Evolutionary conservation across 345 rosid genomes (phyloP).

Genomic region (Alliaria petiolata): DNA sequence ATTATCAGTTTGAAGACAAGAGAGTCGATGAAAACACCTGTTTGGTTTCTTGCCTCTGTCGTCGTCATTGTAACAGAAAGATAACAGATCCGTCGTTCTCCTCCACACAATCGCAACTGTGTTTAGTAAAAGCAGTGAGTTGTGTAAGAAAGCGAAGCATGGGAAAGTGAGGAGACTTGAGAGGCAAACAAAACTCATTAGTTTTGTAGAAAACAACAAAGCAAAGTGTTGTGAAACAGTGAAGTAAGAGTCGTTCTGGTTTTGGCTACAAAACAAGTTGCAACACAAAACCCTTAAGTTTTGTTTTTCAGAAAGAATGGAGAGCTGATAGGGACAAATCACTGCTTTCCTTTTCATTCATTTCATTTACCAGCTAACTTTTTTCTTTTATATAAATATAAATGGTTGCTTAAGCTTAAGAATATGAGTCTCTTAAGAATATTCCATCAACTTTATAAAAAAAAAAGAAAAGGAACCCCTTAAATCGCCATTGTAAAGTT

Average conservation of each 20-base stretch:
- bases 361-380: slow-evolving; percentile 22
- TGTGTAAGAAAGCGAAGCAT: slow-evolving; percentile 13
- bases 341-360: slow-evolving; percentile 27
- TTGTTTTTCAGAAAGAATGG: slow-evolving; percentile 26
- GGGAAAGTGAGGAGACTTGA: slow-evolving; percentile 19
- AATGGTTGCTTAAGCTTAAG: not conserved
- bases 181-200: slow-evolving; percentile 25
- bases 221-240: slow-evolving; percentile 23
- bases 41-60: slow-evolving; percentile 21
- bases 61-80: slow-evolving; percentile 19
- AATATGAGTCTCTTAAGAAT: not conserved
- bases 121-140: not conserved
- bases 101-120: slow-evolving; percentile 6
- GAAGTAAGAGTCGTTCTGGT: slow-evolving; percentile 20
- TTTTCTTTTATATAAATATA: not conserved
- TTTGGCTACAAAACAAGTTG: slow-evolving; percentile 27
- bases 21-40: slow-evolving; percentile 11
- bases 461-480: too few relatives aligned
- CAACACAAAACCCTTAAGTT: slow-evolving; percentile 21
- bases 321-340: slow-evolving; percentile 28
- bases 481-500: too few relatives aligned
- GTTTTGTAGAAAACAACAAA: slow-evolving; percentile 27
- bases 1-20: slow-evolving; percentile 21
- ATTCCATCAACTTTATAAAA: not conserved
- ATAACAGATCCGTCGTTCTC: slow-evolving; percentile 24